Conservation (phyloP, 2,329 filamentous ascomycete species). For the Apiospora malaysiana region DNA sequence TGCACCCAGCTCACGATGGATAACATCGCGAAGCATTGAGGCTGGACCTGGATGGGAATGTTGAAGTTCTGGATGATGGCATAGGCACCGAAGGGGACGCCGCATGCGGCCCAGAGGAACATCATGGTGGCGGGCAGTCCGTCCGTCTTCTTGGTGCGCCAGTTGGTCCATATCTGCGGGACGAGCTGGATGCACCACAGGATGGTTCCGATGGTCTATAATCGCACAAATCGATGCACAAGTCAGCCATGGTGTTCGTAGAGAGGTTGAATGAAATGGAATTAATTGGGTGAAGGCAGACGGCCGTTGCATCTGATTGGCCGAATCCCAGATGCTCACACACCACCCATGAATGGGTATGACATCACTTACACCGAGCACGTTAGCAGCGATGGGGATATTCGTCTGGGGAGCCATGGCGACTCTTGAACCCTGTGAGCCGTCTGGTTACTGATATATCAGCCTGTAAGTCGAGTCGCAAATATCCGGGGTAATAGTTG, state of each 20-base stretch:
- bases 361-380: slow-evolving; percentile 45
- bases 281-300: not conserved
- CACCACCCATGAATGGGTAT: slow-evolving; percentile 22
- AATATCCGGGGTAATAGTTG: not conserved
- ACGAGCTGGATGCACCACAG: slow-evolving; percentile 49
- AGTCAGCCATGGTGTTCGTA: slow-evolving; percentile 9
- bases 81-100: slow-evolving; percentile 49
- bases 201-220: slow-evolving; percentile 41
- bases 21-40: slow-evolving; percentile 46
- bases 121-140: slow-evolving; percentile 66
- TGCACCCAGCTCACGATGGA: slow-evolving; percentile 48
- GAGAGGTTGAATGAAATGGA: no score
- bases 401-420: slow-evolving; percentile 37
- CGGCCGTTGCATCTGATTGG: not conserved
- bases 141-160: slow-evolving; percentile 64
- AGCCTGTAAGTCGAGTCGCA: not conserved
- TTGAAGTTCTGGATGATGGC: slow-evolving; percentile 49
- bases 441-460: not conserved
- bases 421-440: not conserved
- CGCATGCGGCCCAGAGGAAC: slow-evolving; percentile 67
- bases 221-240: not conserved
- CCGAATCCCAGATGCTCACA: slow-evolving; percentile 7
- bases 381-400: slow-evolving; percentile 43
- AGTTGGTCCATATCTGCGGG: slow-evolving; percentile 64
- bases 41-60: slow-evolving; percentile 50